These are phyloP conservation scores for Theileria orientalis DNA, from an alignment of 169 alveolate genomes.

Conservation along the genomic window DNA sequence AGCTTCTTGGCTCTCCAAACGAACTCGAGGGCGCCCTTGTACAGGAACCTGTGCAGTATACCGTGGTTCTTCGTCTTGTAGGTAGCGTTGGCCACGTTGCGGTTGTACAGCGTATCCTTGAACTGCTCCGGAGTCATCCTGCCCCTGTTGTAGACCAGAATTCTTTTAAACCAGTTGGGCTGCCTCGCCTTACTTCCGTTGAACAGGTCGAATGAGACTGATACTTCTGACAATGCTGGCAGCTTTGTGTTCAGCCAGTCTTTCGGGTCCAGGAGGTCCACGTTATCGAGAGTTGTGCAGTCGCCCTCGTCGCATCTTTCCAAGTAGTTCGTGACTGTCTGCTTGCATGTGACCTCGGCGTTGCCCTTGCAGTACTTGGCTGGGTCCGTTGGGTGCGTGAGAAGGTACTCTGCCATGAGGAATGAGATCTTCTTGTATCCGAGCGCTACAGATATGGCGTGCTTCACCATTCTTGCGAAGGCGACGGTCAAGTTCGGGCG, in stretches of 20 bases:
- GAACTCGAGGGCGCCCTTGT: constrained; percentile 9
- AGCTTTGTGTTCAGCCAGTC: constrained; percentile 11
- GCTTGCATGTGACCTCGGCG: constrained; percentile 28
- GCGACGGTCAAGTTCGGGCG: not conserved
- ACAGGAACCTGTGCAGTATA: not conserved
- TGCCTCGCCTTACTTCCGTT: not conserved
- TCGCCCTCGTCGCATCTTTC: constrained; percentile 36
- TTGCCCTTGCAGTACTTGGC: constrained; percentile 5
- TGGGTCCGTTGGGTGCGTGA: not conserved
- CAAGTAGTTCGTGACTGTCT: constrained; percentile 15
- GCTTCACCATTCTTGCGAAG: not conserved
- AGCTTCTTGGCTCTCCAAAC: constrained; percentile 1
- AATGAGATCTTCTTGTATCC: constrained; percentile 9
- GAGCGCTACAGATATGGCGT: not conserved
- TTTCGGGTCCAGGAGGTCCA: constrained; percentile 11
- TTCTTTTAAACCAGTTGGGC: not conserved
- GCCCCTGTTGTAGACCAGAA: not conserved
- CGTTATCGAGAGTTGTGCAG: constrained; percentile 32
- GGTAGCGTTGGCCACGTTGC: constrained; percentile 3
- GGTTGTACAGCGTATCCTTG: not conserved
- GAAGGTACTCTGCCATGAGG: constrained; percentile 19
- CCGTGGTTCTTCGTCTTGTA: constrained; percentile 2
- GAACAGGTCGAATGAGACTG: constrained; percentile 7
- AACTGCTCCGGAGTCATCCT: constrained; percentile 1
- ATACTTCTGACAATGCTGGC: constrained; percentile 2